Evolutionary conservation across 1,284 basidiomycete species (phyloP).

Genomic region (Apiotrichum brassicae): DNA sequence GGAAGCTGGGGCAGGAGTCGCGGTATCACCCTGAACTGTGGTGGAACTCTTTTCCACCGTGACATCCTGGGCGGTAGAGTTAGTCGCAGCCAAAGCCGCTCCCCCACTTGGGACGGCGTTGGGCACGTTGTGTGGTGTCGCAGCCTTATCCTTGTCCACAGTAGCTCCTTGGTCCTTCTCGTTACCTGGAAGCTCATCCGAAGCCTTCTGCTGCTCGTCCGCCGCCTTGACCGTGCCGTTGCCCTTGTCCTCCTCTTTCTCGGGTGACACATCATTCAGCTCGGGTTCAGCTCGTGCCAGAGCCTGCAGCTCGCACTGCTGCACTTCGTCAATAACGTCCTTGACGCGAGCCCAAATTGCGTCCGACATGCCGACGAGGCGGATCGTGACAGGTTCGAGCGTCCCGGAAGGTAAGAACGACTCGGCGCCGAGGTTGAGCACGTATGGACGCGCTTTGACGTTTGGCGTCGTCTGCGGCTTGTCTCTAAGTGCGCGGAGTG

Average conservation of each 20-base stretch:
- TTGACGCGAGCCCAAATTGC: constrained; percentile 30
- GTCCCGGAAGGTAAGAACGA: constrained; percentile 25
- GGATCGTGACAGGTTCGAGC: constrained; percentile 33
- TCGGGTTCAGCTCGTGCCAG: constrained; percentile 25
- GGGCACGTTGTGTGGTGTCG: too few relatives aligned
- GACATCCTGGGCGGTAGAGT: neutral
- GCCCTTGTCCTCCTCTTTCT: neutral
- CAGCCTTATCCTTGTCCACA: too few relatives aligned
- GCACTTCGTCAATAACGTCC: constrained; percentile 23
- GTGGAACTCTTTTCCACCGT: too few relatives aligned
- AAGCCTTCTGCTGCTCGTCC: neutral
- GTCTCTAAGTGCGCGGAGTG: constrained; percentile 1
- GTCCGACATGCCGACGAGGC: constrained; percentile 29
- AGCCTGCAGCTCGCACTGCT: constrained; percentile 22
- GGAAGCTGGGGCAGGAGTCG: neutral
- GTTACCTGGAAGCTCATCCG: neutral
- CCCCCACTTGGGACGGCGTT: neutral
- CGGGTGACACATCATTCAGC: constrained; percentile 10
- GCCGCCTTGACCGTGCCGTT: neutral
- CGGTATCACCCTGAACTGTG: neutral
- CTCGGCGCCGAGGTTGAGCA: constrained; percentile 35
- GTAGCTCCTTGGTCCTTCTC: too few relatives aligned
- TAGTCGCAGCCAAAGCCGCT: neutral
- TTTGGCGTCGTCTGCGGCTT: neutral
- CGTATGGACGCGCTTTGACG: neutral